A percentile compares a stretch with the other conserved stretches of the same genome.
Evolutionary conservation across 169 alveolate genomes (phyloP).

Genomic region (Plasmodium relictum): DNA sequence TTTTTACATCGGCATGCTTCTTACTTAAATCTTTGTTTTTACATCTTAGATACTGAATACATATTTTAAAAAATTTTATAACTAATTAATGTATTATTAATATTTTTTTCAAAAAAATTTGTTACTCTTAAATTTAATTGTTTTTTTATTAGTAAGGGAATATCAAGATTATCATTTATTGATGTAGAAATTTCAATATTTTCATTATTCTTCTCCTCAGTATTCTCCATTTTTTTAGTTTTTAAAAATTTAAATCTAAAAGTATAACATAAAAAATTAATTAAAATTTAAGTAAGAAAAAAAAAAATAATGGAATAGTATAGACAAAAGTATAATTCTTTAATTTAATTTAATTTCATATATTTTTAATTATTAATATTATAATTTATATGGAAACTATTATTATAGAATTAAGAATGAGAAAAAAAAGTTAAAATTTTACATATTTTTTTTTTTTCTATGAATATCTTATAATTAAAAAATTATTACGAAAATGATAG

Average conservation of each 20-base stretch:
- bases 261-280: not conserved
- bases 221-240: constrained; percentile 29
- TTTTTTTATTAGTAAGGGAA: constrained; percentile 64
- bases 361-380: no score
- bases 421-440: no score
- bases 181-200: constrained; percentile 41
- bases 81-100: not conserved
- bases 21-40: constrained; percentile 60
- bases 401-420: no score
- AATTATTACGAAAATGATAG: no score
- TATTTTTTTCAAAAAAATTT: not conserved
- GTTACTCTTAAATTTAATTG: constrained; percentile 64
- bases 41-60: constrained; percentile 46
- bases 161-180: constrained; percentile 64
- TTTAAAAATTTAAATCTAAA: constrained; percentile 6
- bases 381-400: no score
- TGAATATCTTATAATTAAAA: no score
- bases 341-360: no score
- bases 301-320: not conserved
- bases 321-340: no score
- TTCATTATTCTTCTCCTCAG: constrained; percentile 19
- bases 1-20: constrained; percentile 56
- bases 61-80: not conserved
- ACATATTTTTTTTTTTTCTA: no score
- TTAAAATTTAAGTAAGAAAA: constrained; percentile 1